Evolutionary conservation across 257 asterid genomes (phyloP).

Genomic region (Nicotiana otophora): DNA sequence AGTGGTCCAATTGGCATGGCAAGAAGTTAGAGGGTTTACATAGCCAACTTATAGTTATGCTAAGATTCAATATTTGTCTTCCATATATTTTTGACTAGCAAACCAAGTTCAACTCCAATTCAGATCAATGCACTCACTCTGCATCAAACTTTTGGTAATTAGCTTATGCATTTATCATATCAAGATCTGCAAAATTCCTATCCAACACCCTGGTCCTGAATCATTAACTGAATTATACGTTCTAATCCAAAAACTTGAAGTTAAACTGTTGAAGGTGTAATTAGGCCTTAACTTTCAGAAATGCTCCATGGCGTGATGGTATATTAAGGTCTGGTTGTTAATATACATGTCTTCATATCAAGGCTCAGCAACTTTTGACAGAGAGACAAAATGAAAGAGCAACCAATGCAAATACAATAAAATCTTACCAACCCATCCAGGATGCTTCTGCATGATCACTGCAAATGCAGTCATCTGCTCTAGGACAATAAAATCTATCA

Average conservation of each 20-base stretch:
- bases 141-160: background rate
- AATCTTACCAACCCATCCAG: constrained; percentile 99
- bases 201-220: background rate
- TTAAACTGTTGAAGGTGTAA: background rate
- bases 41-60: background rate
- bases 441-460: constrained; percentile 99
- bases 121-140: background rate
- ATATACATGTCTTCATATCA: background rate
- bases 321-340: background rate
- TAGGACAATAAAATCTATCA: constrained; percentile 92
- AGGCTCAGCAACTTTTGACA: background rate
- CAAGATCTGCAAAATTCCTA: background rate
- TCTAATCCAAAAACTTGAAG: background rate
- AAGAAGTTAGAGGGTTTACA: background rate
- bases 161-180: background rate
- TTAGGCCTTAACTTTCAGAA: background rate
- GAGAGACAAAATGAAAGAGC: background rate
- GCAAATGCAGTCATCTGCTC: constrained; percentile 99
- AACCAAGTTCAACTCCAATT: background rate
- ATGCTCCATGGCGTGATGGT: background rate
- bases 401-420: background rate
- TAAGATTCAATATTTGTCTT: background rate
- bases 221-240: background rate
- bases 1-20: background rate
- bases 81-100: background rate